phyloP scores from a whole-genome alignment of 202 grass and related monocot species.

The Schoenoplectus tabernaemontani region DNA sequence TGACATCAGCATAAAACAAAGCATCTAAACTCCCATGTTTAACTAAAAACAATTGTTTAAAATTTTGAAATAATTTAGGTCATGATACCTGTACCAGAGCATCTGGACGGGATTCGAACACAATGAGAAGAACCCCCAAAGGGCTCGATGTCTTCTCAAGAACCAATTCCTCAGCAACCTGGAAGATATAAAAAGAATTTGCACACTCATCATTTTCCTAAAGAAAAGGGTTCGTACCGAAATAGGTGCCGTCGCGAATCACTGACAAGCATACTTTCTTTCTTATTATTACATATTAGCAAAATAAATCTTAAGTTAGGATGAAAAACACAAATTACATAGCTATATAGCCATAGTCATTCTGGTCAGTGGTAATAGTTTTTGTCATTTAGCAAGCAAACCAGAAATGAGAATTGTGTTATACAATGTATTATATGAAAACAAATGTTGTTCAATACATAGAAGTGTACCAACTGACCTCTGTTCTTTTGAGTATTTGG shows the following conservation, averaged over 20 bases:
- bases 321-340: background rate
- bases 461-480: slow-evolving; percentile 38
- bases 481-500: slow-evolving; percentile 59
- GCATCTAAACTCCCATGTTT: background rate
- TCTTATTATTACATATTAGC: slow-evolving; percentile 4
- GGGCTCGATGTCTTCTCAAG: slow-evolving; percentile 86
- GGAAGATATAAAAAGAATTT: slow-evolving; percentile 15
- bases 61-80: slow-evolving; percentile 18
- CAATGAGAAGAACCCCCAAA: slow-evolving; percentile 78
- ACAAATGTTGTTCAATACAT: background rate
- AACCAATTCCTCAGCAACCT: slow-evolving; percentile 78
- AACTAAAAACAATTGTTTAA: background rate
- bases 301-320: background rate
- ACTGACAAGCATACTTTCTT: background rate
- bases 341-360: background rate
- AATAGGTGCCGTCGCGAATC: background rate
- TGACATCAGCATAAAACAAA: background rate
- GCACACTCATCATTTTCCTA: background rate
- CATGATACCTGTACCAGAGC: slow-evolving; percentile 71
- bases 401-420: background rate
- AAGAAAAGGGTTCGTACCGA: background rate
- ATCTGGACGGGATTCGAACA: slow-evolving; percentile 95
- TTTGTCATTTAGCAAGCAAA: background rate
- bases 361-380: background rate
- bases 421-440: background rate